These are phyloP conservation scores for Epichloe sibirici DNA, from an alignment of 2,329 filamentous ascomycete species.

Conservation along the genomic window DNA sequence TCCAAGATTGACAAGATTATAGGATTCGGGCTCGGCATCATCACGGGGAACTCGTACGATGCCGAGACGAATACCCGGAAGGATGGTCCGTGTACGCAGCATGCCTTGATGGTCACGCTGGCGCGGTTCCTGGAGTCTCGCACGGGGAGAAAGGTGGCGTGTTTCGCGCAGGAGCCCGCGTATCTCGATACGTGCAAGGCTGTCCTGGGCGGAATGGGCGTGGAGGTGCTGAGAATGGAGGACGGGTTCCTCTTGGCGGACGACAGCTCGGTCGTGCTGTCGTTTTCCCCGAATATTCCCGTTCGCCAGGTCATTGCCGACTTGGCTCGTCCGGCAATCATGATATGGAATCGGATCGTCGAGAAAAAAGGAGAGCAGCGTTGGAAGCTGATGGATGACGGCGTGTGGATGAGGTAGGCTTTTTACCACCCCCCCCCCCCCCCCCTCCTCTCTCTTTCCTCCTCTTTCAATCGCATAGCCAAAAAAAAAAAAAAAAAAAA, in stretches of 20 bases:
- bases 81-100: not conserved
- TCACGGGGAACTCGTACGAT: not conserved
- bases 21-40: not conserved
- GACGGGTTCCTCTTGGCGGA: conserved; percentile 11
- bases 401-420: conserved; percentile 1
- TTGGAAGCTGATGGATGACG: not conserved
- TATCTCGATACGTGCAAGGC: conserved; percentile 4
- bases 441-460: no score
- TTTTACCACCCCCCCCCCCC: not conserved
- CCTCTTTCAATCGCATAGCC: not conserved
- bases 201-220: conserved; percentile 1
- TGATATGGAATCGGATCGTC: conserved; percentile 9
- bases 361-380: not conserved
- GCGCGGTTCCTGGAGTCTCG: not conserved
- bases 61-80: not conserved
- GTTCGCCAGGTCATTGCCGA: conserved; percentile 13
- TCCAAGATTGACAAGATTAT: conserved; percentile 2
- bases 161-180: conserved; percentile 8
- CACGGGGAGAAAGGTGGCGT: not conserved
- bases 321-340: conserved; percentile 9
- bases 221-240: conserved; percentile 7
- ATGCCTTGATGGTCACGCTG: conserved; percentile 5
- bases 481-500: no score
- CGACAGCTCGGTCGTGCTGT: conserved; percentile 9
- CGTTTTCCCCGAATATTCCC: conserved; percentile 8